Base-by-base conservation (phyloP, 148 eudicot species). In the Linanthus parryae region DNA sequence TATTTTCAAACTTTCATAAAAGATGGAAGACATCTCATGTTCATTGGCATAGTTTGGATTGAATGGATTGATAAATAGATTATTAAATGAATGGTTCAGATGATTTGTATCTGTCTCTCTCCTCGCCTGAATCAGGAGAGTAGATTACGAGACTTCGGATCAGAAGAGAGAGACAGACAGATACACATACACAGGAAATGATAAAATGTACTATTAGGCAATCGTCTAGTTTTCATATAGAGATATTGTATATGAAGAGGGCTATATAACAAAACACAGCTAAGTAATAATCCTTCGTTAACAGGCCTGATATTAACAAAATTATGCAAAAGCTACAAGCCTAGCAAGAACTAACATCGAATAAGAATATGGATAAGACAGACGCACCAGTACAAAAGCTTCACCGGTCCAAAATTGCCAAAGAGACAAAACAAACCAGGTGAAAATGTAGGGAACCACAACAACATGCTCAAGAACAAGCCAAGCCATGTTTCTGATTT, bases 321-420 rank as follows among this genome's bases (percentile, higher is more conserved):
- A 38, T 36, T 52, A 20, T 16, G 55, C n/a, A 27, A 41, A 51
- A 19, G 15, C 11, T 51, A 31, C 40, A 20, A 51, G 41, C 6
- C 18, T 31, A 7, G 14, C 34, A 23, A 33, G 34, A 12, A 31
- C 24, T 9, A 31, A 31, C 3, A 19, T 33, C 27, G 14, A 26
- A 31, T n/a, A n/a, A n/a, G n/a, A n/a, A n/a, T n/a, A n/a, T n/a
- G n/a, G 40, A 30, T 31, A 5, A 10, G 3, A 36, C 53, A 54
- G 43, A 26, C 38, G 36, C 51, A 66, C 56, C 63, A 59, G 55
- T 71, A 39, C 56, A 61, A 54, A 21, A 48, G 26, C 68, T 72
- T 61, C 47, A 19, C 35, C 44, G 19, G 44, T 65, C 36, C 12
- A 61, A 61, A 30, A 59, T 38, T 29, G 67, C 25, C 59, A 43